Evolutionary conservation across 768 basidiomycete species (phyloP).

Genomic region (Phanerodontia chrysosporium): DNA sequence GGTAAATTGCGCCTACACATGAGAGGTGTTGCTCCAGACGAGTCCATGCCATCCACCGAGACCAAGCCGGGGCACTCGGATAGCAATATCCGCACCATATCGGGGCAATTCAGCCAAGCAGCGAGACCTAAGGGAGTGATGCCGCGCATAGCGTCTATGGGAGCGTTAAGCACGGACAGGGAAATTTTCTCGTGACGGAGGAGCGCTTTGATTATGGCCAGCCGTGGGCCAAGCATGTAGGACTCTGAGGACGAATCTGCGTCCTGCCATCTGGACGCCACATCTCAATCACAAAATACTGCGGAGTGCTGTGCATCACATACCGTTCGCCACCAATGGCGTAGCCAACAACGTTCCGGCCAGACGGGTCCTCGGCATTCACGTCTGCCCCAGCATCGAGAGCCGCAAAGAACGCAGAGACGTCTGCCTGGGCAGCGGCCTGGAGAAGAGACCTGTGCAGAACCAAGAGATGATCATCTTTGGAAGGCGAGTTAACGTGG

Average conservation of each 20-base stretch:
- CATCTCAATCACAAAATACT: slow-evolving; percentile 7
- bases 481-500: not conserved
- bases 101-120: slow-evolving; percentile 67
- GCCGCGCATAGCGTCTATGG: slow-evolving; percentile 63
- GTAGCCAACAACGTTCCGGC: slow-evolving; percentile 62
- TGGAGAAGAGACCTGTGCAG: slow-evolving; percentile 16
- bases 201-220: slow-evolving; percentile 54
- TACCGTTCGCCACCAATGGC: slow-evolving; percentile 72
- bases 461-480: not conserved
- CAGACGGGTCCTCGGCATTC: slow-evolving; percentile 57
- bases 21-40: slow-evolving; percentile 71
- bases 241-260: slow-evolving; percentile 70
- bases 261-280: slow-evolving; percentile 53
- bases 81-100: slow-evolving; percentile 59
- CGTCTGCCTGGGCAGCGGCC: slow-evolving; percentile 55
- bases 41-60: slow-evolving; percentile 70
- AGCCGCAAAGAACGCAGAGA: slow-evolving; percentile 47
- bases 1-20: slow-evolving; percentile 62
- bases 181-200: slow-evolving; percentile 55
- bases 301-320: not conserved
- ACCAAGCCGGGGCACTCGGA: slow-evolving; percentile 58
- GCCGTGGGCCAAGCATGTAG: slow-evolving; percentile 52
- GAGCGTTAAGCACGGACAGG: slow-evolving; percentile 70
- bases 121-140: slow-evolving; percentile 77
- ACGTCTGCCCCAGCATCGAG: slow-evolving; percentile 62